Evolutionary conservation across 2,329 filamentous ascomycete genomes (phyloP).

Genomic region (Elsinoe ampelina): DNA sequence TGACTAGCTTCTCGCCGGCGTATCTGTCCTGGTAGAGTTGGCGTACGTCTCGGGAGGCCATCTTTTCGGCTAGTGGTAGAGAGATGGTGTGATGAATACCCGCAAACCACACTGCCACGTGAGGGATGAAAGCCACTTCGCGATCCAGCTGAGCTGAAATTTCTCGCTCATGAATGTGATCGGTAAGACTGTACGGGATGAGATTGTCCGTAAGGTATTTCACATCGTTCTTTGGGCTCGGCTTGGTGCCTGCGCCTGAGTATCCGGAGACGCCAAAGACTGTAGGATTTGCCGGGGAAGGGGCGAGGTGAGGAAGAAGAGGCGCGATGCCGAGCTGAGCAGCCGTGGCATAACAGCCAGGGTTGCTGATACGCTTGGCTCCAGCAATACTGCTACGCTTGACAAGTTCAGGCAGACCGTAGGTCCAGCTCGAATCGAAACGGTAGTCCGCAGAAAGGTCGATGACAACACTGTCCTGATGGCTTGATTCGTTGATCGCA

Average conservation of each 20-base stretch:
- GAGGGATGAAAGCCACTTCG: conserved; percentile 76
- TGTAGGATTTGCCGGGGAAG: conserved; percentile 55
- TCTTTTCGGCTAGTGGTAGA: conserved; percentile 74
- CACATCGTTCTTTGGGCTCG: conserved; percentile 86
- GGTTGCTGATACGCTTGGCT: conserved; percentile 78
- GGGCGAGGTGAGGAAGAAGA: conserved; percentile 63
- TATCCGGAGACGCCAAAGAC: conserved; percentile 91
- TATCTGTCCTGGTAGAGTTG: conserved; percentile 95
- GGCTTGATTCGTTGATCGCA: conserved; percentile 64
- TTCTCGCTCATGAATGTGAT: conserved; percentile 91
- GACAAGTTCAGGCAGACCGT: conserved; percentile 79
- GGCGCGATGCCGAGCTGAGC: conserved; percentile 84
- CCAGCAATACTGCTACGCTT: conserved; percentile 66
- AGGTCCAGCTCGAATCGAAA: conserved; percentile 78
- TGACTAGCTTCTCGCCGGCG: conserved; percentile 89
- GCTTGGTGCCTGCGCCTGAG: conserved; percentile 90
- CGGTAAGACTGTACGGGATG: conserved; percentile 82
- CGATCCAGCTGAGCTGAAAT: conserved; percentile 69
- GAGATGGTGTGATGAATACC: conserved; percentile 89
- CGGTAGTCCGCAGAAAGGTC: conserved; percentile 96
- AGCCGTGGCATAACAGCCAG: conserved; percentile 90
- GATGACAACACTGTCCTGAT: conserved; percentile 65
- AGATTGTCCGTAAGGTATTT: conserved; percentile 75
- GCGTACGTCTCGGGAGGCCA: conserved; percentile 85
- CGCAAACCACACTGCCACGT: conserved; percentile 95